These are phyloP conservation scores for Cytospora leucostoma DNA, from an alignment of 2,329 filamentous ascomycete species.

Conservation along the genomic window DNA sequence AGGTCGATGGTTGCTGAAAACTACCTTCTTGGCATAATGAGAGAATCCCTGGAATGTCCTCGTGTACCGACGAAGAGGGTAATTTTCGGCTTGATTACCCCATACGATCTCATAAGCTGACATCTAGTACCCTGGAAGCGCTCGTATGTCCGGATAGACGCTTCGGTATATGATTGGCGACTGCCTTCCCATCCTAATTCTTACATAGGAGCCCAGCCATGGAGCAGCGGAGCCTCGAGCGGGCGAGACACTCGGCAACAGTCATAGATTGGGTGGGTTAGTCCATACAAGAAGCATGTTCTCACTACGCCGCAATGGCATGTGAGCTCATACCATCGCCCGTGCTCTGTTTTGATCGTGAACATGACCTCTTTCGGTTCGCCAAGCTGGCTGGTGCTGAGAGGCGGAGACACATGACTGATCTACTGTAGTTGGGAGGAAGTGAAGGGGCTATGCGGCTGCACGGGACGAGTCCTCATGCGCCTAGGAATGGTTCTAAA, in stretches of 20 bases:
- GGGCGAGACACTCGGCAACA: not conserved
- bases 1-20: not conserved
- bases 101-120: not conserved
- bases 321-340: not conserved
- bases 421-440: not conserved
- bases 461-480: not conserved
- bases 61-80: not conserved
- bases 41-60: not conserved
- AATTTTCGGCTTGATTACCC: not conserved
- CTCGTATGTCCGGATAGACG: not conserved
- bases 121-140: not conserved
- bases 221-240: not conserved
- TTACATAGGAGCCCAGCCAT: not conserved
- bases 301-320: not conserved
- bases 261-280: not conserved
- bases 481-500: not conserved
- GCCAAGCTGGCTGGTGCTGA: constrained; percentile 1
- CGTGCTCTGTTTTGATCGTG: not conserved
- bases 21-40: not conserved
- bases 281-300: not conserved
- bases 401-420: not conserved
- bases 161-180: not conserved
- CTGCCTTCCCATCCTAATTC: not conserved
- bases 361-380: not conserved
- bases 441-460: not conserved